A percentile compares a stretch with the other conserved stretches of the same genome.
These are phyloP conservation scores for Cladosporium sphaerospermum DNA, from an alignment of 2,329 filamentous ascomycete species.

Conservation along the genomic window DNA sequence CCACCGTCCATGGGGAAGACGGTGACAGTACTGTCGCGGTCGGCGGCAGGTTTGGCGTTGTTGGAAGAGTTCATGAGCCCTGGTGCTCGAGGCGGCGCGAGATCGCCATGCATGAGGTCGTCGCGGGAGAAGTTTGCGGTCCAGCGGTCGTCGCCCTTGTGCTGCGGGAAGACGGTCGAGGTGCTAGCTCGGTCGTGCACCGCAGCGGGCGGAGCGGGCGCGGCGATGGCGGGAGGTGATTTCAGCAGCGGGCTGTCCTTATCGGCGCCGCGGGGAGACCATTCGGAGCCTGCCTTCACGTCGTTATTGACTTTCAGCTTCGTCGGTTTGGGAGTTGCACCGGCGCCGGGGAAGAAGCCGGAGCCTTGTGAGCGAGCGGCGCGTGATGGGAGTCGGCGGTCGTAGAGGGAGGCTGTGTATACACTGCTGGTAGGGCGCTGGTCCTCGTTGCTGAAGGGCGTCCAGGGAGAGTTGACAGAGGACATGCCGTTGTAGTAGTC, in stretches of 20 bases:
- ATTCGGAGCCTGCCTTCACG: conserved; percentile 20
- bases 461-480: conserved; percentile 27
- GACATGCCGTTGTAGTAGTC: conserved; percentile 26
- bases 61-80: conserved; percentile 37
- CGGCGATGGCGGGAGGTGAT: not conserved
- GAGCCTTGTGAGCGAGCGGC: conserved; percentile 46
- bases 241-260: conserved; percentile 12
- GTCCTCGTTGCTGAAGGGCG: conserved; percentile 22
- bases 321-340: conserved; percentile 23
- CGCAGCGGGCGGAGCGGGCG: not conserved
- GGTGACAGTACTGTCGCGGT: conserved; percentile 52
- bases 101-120: not conserved
- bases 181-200: conserved; percentile 13
- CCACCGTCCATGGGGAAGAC: conserved; percentile 16
- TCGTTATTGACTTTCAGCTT: conserved; percentile 22
- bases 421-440: conserved; percentile 37
- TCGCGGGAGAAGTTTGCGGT: conserved; percentile 6
- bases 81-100: conserved; percentile 8
- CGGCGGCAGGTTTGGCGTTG: conserved; percentile 50
- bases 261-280: conserved; percentile 15
- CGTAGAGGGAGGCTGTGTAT: conserved; percentile 37
- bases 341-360: conserved; percentile 37
- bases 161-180: conserved; percentile 9
- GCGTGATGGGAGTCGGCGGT: conserved; percentile 37
- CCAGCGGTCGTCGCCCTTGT: conserved; percentile 8